Percentiles rank a stretch among this genome's conserved stretches.
Evolutionary conservation across 2,329 filamentous ascomycete species (phyloP).

Genomic region (Trichophyton verrucosum): DNA sequence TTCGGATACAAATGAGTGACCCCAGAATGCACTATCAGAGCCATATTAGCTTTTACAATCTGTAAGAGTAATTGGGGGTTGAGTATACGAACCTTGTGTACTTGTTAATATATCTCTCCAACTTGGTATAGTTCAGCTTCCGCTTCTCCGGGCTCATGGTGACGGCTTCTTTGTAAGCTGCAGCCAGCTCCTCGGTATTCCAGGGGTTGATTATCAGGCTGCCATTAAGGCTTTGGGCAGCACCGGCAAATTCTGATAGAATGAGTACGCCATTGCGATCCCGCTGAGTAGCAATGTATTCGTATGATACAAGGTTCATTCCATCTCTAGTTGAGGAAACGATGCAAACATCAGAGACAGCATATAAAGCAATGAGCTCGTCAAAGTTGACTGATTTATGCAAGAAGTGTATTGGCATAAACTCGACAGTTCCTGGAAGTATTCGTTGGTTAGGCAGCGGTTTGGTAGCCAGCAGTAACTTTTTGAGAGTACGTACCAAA

Average conservation of each 20-base stretch:
- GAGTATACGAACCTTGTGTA: conserved; percentile 59
- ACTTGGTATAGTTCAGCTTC: conserved; percentile 73
- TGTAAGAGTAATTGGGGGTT: background rate
- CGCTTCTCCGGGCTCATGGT: conserved; percentile 89
- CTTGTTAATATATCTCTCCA: conserved; percentile 92
- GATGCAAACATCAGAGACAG: conserved; percentile 80
- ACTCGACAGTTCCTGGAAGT: conserved; percentile 66
- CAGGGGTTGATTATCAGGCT: conserved; percentile 93
- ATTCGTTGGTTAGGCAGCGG: conserved; percentile 10
- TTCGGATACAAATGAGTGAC: conserved; percentile 80
- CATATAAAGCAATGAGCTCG: conserved; percentile 86
- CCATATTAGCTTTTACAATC: background rate
- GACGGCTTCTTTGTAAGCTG: conserved; percentile 89
- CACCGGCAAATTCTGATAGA: conserved; percentile 90
- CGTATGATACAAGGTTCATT: conserved; percentile 97
- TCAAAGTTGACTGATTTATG: conserved; percentile 94
- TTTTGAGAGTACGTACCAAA: conserved; percentile 48
- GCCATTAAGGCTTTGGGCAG: conserved; percentile 86
- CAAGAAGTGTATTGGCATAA: conserved; percentile 97
- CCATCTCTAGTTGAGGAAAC: conserved; percentile 94
- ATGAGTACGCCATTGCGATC: conserved; percentile 88
- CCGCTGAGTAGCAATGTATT: conserved; percentile 90
- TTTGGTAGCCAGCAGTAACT: background rate
- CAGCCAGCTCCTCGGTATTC: conserved; percentile 93
- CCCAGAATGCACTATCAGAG: conserved; percentile 69